phyloP scores from a whole-genome alignment of 176 grass and related monocot genomes.

The Aegilops sharonensis region DNA sequence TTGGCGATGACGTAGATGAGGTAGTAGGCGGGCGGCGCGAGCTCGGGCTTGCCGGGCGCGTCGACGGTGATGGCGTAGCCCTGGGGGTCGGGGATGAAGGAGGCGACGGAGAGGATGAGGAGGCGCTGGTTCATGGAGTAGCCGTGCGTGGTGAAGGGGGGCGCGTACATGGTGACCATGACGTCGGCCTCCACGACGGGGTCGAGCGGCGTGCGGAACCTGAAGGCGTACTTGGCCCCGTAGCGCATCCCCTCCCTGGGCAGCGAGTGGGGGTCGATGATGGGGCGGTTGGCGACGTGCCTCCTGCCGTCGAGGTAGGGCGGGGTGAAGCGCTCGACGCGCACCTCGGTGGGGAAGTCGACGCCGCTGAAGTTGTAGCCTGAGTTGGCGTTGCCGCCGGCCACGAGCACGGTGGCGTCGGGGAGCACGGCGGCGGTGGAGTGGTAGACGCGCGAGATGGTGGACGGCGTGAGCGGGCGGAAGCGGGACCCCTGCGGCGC shows the following conservation, averaged over 20 bases:
- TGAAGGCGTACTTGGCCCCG: conserved; percentile 36
- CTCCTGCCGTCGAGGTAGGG: conserved; percentile 53
- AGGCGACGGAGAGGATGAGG: conserved; percentile 42
- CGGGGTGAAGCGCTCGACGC: conserved; percentile 71
- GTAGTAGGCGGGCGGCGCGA: conserved; percentile 77
- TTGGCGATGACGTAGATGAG: conserved; percentile 53
- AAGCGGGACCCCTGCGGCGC: conserved; percentile 37
- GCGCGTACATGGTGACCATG: conserved; percentile 84
- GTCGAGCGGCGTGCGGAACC: conserved; percentile 26
- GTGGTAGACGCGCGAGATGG: conserved; percentile 77
- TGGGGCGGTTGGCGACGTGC: conserved; percentile 18
- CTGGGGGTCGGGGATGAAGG: conserved; percentile 11
- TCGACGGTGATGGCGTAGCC: conserved; percentile 20
- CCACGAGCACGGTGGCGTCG: conserved; percentile 73
- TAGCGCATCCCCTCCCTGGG: conserved; percentile 38
- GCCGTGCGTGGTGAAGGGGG: conserved; percentile 22
- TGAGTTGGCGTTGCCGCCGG: conserved; percentile 78
- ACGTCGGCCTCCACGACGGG: conserved; percentile 40
- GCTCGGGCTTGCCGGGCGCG: conserved; percentile 44
- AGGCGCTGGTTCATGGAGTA: conserved; percentile 58
- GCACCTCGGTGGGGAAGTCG: conserved; percentile 75
- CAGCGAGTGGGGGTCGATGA: conserved; percentile 28
- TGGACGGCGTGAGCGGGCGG: conserved; percentile 38
- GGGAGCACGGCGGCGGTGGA: conserved; percentile 74
- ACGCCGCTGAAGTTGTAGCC: conserved; percentile 66